phyloP scores from a whole-genome alignment of 306 rosid species.

The Cucumis melo region DNA sequence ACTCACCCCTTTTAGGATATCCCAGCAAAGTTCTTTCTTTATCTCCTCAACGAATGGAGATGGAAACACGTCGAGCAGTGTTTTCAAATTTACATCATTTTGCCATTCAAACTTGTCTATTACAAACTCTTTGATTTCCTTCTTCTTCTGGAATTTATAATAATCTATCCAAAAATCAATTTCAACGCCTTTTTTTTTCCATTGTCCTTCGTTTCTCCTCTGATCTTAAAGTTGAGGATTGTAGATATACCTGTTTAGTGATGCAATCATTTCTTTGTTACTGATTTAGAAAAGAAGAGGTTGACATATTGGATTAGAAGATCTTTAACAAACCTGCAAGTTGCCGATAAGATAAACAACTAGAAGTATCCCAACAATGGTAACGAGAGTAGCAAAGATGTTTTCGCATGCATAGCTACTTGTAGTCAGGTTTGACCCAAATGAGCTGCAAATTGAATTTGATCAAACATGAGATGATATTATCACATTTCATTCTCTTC shows the following conservation, averaged over 20 bases:
- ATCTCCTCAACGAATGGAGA: neutral
- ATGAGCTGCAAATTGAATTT: neutral
- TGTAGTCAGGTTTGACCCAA: neutral
- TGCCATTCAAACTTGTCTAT: neutral
- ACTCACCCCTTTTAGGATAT: neutral
- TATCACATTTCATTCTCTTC: neutral
- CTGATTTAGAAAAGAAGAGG: neutral
- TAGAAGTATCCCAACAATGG: neutral
- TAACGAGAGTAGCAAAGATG: neutral
- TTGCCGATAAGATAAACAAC: slow-evolving; percentile 11
- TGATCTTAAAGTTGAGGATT: neutral
- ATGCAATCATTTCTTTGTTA: too few species aligned
- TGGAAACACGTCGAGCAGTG: neutral
- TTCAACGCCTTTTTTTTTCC: neutral
- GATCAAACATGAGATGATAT: too few species aligned
- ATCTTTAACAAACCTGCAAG: slow-evolving; percentile 2
- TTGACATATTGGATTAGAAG: neutral
- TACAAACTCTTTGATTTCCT: neutral
- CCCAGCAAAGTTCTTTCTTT: slow-evolving; percentile 48
- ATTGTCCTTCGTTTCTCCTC: slow-evolving; percentile 1
- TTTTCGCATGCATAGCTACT: neutral
- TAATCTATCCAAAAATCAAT: slow-evolving; percentile 6
- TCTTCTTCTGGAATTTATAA: neutral
- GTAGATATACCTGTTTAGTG: neutral
- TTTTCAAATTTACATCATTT: neutral